These are phyloP conservation scores for Phialophora tarda DNA, from an alignment of 2,329 filamentous ascomycete genomes.

Conservation along the genomic window DNA sequence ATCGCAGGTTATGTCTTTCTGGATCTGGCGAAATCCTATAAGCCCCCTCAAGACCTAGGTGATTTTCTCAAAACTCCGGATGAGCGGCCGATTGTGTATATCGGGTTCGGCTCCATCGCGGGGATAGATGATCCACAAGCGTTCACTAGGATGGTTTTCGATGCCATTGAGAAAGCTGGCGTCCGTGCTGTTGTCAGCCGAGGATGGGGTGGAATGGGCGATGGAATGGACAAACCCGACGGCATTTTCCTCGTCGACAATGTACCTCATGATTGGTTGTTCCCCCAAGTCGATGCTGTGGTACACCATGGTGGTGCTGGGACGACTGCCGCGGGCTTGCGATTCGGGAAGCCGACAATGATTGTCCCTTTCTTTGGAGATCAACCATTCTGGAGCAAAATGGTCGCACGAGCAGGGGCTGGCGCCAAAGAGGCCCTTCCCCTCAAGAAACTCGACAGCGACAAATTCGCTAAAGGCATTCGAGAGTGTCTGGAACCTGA, in stretches of 20 bases:
- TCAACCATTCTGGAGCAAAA: slow-evolving; percentile 55
- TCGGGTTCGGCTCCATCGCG: slow-evolving; percentile 47
- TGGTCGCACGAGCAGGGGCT: slow-evolving; percentile 51
- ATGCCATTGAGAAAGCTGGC: slow-evolving; percentile 43
- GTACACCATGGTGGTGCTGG: slow-evolving; percentile 49
- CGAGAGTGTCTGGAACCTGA: slow-evolving; percentile 44
- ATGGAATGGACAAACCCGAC: slow-evolving; percentile 42
- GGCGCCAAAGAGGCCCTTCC: slow-evolving; percentile 49
- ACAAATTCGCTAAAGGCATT: slow-evolving; percentile 48
- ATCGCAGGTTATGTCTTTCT: slow-evolving; percentile 62
- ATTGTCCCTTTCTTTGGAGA: slow-evolving; percentile 54
- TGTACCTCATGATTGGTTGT: slow-evolving; percentile 49
- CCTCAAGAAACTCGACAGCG: slow-evolving; percentile 45
- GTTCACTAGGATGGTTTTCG: slow-evolving; percentile 46
- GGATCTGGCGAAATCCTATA: slow-evolving; percentile 54
- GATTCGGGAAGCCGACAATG: slow-evolving; percentile 46
- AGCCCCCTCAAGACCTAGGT: slow-evolving; percentile 49
- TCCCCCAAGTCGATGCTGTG: slow-evolving; percentile 46
- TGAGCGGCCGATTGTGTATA: slow-evolving; percentile 43
- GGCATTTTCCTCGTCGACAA: slow-evolving; percentile 46
- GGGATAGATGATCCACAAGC: slow-evolving; percentile 46
- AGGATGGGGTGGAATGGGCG: slow-evolving; percentile 48
- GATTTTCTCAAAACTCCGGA: slow-evolving; percentile 41
- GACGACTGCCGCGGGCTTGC: slow-evolving; percentile 47
- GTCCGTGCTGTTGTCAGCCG: slow-evolving; percentile 47